Conservation (phyloP, 139 green algal species). For the Tetradesmus obliquus region DNA sequence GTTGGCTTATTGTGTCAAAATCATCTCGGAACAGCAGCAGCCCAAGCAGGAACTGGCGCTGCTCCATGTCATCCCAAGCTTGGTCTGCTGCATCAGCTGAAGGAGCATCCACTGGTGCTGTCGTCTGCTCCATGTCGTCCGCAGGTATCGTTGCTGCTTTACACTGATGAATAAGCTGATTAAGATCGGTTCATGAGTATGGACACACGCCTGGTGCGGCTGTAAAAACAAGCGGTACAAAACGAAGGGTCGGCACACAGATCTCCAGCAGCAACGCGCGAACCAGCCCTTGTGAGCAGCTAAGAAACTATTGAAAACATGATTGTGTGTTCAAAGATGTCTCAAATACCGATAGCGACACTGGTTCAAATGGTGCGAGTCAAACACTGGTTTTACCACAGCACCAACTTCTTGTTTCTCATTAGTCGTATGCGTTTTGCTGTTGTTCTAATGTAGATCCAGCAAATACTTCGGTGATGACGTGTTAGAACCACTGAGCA, state of each 20-base stretch:
- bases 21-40: background rate
- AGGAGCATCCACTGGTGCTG: background rate
- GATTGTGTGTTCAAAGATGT: no score
- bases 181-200: background rate
- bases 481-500: no score
- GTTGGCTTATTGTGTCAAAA: background rate
- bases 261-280: background rate
- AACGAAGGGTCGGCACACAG: background rate
- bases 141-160: background rate
- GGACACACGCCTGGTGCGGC: background rate
- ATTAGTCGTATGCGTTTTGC: no score
- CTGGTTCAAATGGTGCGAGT: background rate
- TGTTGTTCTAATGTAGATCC: no score
- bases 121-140: background rate
- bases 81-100: background rate
- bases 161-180: background rate
- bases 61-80: background rate
- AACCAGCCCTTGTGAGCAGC: no score
- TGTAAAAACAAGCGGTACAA: background rate
- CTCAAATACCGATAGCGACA: background rate
- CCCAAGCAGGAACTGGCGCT: background rate
- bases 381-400: background rate
- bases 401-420: no score
- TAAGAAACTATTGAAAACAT: no score
- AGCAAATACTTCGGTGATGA: no score